Conservation (phyloP, 768 basidiomycete species). For the Mrakia blollopis region DNA sequence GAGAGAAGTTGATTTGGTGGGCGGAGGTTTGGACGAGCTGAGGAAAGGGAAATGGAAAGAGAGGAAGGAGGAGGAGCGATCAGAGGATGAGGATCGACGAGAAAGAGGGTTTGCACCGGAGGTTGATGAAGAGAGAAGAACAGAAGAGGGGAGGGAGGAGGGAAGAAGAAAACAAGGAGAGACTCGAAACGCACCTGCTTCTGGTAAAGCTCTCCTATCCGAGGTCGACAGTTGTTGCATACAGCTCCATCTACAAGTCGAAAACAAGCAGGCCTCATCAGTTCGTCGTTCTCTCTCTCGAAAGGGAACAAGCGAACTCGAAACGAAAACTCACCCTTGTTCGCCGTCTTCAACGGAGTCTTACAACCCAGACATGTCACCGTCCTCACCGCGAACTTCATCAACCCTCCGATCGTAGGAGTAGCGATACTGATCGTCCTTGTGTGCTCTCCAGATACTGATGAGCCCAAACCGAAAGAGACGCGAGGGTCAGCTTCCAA, state of each 20-base stretch:
- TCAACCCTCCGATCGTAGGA: conserved; percentile 89
- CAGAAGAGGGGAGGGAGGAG: neutral
- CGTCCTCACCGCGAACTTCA: conserved; percentile 98
- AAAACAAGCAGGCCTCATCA: neutral
- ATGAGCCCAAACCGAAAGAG: too few relatives aligned
- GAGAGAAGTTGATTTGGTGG: conserved; percentile 83
- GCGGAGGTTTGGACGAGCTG: conserved; percentile 59
- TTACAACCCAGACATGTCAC: conserved; percentile 94
- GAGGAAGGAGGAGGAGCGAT: neutral
- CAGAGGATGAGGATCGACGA: neutral
- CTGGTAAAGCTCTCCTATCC: conserved; percentile 83
- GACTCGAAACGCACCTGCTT: conserved; percentile 60
- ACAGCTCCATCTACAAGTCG: conserved; percentile 70
- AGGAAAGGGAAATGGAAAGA: neutral
- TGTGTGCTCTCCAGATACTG: conserved; percentile 95
- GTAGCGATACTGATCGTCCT: conserved; percentile 93
- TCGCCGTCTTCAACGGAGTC: conserved; percentile 65
- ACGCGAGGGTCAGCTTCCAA: neutral
- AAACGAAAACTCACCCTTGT: conserved; percentile 62
- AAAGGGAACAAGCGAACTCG: neutral
- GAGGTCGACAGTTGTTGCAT: conserved; percentile 84
- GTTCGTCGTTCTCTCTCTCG: conserved; percentile 2
- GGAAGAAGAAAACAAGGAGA: too few relatives aligned
- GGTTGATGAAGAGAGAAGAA: too few relatives aligned
- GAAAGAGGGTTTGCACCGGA: too few relatives aligned